Percentiles rank a stretch among this genome's conserved stretches.
Conservation (phyloP, 2,329 filamentous ascomycete species). For the Fusarium sambucinum region DNA sequence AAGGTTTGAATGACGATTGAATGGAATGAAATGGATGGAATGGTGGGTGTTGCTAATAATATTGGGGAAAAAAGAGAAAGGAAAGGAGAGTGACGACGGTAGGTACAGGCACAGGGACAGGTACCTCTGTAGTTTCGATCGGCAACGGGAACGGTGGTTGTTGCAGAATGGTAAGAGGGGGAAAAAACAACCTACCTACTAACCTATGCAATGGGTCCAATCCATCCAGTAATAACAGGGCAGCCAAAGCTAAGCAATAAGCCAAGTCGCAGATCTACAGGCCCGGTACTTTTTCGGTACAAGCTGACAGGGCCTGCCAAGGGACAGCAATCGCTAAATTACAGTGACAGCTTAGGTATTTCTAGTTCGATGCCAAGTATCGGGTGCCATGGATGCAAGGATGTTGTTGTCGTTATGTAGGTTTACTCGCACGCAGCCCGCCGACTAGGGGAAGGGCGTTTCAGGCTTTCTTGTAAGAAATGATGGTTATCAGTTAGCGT, state of each 20-base stretch:
- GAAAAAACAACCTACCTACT: slow-evolving; percentile 3
- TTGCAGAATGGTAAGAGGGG: slow-evolving; percentile 29
- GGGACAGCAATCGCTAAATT: slow-evolving; percentile 4
- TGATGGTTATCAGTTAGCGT: slow-evolving; percentile 17
- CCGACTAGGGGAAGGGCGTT: slow-evolving; percentile 23
- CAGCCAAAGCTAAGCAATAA: slow-evolving; percentile 44
- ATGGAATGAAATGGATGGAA: slow-evolving; percentile 23
- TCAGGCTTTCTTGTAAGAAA: slow-evolving; percentile 34
- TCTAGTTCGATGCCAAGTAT: slow-evolving; percentile 21
- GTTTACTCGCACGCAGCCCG: background rate
- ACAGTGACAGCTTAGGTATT: slow-evolving; percentile 21
- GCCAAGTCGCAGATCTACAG: slow-evolving; percentile 48
- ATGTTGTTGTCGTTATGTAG: background rate
- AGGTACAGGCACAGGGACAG: background rate
- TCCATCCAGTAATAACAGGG: slow-evolving; percentile 8
- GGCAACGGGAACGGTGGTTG: slow-evolving; percentile 36
- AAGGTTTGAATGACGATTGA: slow-evolving; percentile 23
- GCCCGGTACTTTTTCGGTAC: slow-evolving; percentile 30
- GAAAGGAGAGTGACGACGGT: slow-evolving; percentile 1
- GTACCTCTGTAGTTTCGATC: slow-evolving; percentile 29
- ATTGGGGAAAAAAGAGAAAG: background rate
- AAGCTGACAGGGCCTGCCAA: slow-evolving; percentile 6
- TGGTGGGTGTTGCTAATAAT: slow-evolving; percentile 10
- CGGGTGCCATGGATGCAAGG: slow-evolving; percentile 22
- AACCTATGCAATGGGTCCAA: background rate